These are phyloP conservation scores for Gorgonomyces haynaldii DNA, from an alignment of 192 early-diverging fungal genomes.

Conservation along the genomic window DNA sequence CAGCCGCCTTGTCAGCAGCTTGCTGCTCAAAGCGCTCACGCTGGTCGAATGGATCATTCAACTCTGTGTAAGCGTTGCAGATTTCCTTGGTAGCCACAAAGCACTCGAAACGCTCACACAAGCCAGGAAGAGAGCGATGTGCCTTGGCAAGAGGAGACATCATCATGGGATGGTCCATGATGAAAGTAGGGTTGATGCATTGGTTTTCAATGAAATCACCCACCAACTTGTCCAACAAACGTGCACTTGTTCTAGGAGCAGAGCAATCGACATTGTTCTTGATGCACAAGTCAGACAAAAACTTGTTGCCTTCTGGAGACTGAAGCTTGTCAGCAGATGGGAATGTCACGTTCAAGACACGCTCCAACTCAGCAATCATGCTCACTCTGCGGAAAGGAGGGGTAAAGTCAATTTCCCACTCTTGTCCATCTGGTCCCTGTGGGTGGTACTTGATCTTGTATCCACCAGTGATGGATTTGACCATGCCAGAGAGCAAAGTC, in stretches of 20 bases:
- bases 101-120: constrained; percentile 97
- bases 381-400: constrained; percentile 89
- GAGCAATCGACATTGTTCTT: constrained; percentile 94
- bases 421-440: constrained; percentile 63
- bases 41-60: constrained; percentile 99
- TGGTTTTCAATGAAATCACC: constrained; percentile 38
- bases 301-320: constrained; percentile 71
- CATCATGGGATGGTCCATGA: constrained; percentile 94
- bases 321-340: constrained; percentile 74
- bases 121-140: constrained; percentile 75
- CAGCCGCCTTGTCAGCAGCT: constrained; percentile 91
- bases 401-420: constrained; percentile 86
- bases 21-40: constrained; percentile 97
- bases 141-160: constrained; percentile 99
- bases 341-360: constrained; percentile 82
- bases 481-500: constrained; percentile 75
- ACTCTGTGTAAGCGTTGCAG: constrained; percentile 98
- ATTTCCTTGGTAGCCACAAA: constrained; percentile 99
- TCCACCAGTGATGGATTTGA: constrained; percentile 78
- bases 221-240: constrained; percentile 84
- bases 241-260: constrained; percentile 82
- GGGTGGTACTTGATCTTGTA: constrained; percentile 95
- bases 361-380: constrained; percentile 90
- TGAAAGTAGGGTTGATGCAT: constrained; percentile 77
- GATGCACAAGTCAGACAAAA: constrained; percentile 81